A percentile compares a stretch with the other conserved stretches of the same genome.
These are phyloP conservation scores for Poterioochromonas sp. DNA, from an alignment of 352 stramenopile genomes.

Conservation along the genomic window DNA sequence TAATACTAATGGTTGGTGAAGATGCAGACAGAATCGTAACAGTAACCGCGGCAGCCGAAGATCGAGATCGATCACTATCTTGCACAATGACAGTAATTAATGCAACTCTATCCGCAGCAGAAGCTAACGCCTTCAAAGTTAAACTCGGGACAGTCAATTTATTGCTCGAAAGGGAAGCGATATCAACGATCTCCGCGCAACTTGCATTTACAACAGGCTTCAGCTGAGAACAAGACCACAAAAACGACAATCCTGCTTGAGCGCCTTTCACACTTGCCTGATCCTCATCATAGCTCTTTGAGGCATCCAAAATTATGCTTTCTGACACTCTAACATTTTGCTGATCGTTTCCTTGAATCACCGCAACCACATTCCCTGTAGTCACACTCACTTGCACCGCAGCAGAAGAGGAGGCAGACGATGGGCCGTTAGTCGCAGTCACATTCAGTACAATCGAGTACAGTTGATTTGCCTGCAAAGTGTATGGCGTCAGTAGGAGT, in stretches of 20 bases:
- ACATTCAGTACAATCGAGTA: background rate
- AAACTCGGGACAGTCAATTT: background rate
- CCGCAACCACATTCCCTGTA: background rate
- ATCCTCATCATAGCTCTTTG: constrained; percentile 2
- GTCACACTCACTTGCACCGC: background rate
- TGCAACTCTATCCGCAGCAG: background rate
- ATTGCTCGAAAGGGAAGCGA: background rate
- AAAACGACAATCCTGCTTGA: background rate
- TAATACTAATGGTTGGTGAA: background rate
- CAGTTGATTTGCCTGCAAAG: background rate
- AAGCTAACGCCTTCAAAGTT: background rate
- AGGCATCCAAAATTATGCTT: background rate
- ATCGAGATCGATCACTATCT: background rate
- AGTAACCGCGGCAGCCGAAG: background rate
- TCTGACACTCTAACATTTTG: background rate
- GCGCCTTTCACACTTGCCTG: background rate
- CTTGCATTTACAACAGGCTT: background rate
- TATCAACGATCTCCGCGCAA: background rate
- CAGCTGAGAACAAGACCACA: background rate
- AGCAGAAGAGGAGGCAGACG: background rate
- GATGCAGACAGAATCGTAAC: background rate
- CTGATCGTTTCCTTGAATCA: background rate
- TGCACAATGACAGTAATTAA: background rate
- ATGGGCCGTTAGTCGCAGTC: background rate
- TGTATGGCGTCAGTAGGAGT: background rate